These are phyloP conservation scores for Panaeolus cyanescens DNA, from an alignment of 768 basidiomycete genomes.

Conservation along the genomic window DNA sequence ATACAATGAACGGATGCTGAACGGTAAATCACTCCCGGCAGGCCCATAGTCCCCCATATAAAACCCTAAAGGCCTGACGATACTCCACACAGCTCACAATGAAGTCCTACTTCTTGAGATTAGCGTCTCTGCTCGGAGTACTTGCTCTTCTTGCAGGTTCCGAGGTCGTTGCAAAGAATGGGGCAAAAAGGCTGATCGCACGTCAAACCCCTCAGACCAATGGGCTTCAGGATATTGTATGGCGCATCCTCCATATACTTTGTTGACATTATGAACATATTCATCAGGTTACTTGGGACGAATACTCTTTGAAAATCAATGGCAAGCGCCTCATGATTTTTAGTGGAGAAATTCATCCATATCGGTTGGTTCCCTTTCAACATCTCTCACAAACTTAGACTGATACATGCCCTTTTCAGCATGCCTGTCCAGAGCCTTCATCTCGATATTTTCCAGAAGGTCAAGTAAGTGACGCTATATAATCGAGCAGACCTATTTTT, in stretches of 20 bases:
- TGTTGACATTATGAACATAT: neutral
- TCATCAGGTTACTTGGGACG: conserved; percentile 43
- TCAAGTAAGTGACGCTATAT: conserved; percentile 38
- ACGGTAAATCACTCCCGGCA: neutral
- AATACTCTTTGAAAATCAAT: conserved; percentile 44
- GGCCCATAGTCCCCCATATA: neutral
- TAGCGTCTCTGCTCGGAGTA: neutral
- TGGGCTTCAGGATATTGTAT: conserved; percentile 34
- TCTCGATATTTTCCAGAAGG: conserved; percentile 45
- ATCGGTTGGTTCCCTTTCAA: conserved; percentile 27
- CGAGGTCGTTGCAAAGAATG: neutral
- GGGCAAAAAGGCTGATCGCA: conserved; percentile 5
- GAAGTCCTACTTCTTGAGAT: neutral
- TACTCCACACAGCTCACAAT: neutral
- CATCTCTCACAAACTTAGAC: neutral
- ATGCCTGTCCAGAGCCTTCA: conserved; percentile 44
- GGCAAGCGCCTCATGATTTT: conserved; percentile 42
- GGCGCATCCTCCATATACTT: neutral
- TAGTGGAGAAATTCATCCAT: conserved; percentile 46
- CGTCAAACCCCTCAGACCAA: conserved; percentile 23
- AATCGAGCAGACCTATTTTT: neutral
- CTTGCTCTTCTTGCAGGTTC: neutral
- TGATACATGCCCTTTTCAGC: conserved; percentile 16
- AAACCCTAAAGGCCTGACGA: neutral
- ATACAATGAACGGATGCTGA: neutral